Percentiles rank a stretch among this genome's conserved stretches.
Conservation (phyloP, 305 asterid species). For the Fraxinus dipetala region DNA sequence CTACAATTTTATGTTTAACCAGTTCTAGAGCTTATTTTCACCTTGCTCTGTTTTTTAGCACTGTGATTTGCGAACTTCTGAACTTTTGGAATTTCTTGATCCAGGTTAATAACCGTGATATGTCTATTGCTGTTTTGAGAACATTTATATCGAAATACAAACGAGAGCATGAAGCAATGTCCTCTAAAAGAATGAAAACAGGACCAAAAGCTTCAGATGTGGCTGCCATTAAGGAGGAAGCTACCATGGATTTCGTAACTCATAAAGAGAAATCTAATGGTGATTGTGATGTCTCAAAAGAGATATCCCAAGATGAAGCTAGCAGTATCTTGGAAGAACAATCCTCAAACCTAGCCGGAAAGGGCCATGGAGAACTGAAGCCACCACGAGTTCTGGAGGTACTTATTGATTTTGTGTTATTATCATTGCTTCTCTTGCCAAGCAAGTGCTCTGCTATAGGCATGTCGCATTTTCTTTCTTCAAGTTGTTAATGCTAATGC, state of each 20-base stretch:
- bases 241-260: slow-evolving; percentile 26
- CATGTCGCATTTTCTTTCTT: not conserved
- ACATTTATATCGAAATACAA: slow-evolving; percentile 59
- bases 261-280: slow-evolving; percentile 43
- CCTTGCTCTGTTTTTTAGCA: not conserved
- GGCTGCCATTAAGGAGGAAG: slow-evolving; percentile 31
- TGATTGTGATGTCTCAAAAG: slow-evolving; percentile 40
- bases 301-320: slow-evolving; percentile 37
- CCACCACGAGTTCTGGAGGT: slow-evolving; percentile 93
- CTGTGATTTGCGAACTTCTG: slow-evolving; percentile 14
- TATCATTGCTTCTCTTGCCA: not conserved
- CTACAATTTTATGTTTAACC: not conserved
- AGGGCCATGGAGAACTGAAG: slow-evolving; percentile 52
- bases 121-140: slow-evolving; percentile 95
- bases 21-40: slow-evolving; percentile 12
- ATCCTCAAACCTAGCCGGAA: slow-evolving; percentile 36
- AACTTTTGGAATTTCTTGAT: slow-evolving; percentile 23
- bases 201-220: slow-evolving; percentile 44
- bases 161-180: slow-evolving; percentile 63
- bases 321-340: slow-evolving; percentile 38
- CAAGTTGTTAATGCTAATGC: slow-evolving; percentile 4
- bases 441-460: slow-evolving; percentile 4
- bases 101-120: slow-evolving; percentile 94
- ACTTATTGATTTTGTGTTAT: slow-evolving; percentile 21
- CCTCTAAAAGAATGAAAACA: slow-evolving; percentile 46